phyloP scores from a whole-genome alignment of 2,329 filamentous ascomycete species.

The Domatiomyces catenatus region DNA sequence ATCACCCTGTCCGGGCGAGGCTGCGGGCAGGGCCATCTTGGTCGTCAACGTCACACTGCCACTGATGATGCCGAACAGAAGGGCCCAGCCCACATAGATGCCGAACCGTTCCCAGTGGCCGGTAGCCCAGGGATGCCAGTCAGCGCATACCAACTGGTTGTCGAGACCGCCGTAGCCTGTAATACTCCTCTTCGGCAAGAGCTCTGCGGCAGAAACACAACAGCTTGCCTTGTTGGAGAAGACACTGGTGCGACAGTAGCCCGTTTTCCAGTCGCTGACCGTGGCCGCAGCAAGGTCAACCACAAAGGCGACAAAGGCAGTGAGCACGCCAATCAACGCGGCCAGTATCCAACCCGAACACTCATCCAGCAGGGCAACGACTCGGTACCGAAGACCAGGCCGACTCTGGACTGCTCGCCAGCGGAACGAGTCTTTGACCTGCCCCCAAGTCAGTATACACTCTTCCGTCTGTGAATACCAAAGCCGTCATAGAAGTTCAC shows the following conservation, averaged over 20 bases:
- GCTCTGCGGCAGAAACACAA: slow-evolving; percentile 22
- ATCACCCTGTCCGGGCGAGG: slow-evolving; percentile 21
- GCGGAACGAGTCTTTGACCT: slow-evolving; percentile 44
- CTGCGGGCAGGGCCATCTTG: slow-evolving; percentile 33
- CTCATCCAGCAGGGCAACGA: slow-evolving; percentile 33
- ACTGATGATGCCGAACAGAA: slow-evolving; percentile 36
- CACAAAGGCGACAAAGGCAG: slow-evolving; percentile 39
- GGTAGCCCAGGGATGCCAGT: slow-evolving; percentile 31
- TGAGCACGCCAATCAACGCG: slow-evolving; percentile 38
- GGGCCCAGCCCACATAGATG: slow-evolving; percentile 35
- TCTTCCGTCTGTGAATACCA: not conserved
- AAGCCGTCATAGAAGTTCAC: slow-evolving; percentile 19
- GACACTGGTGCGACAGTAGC: slow-evolving; percentile 35
- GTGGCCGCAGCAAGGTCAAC: slow-evolving; percentile 42
- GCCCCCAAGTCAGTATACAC: not conserved
- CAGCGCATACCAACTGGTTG: slow-evolving; percentile 23
- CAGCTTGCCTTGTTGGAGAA: slow-evolving; percentile 37
- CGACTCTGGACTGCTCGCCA: slow-evolving; percentile 31
- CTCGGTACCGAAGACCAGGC: slow-evolving; percentile 27
- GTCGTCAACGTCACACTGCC: slow-evolving; percentile 36
- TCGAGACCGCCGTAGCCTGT: not conserved
- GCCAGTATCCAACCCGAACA: slow-evolving; percentile 42
- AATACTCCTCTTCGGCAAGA: not conserved
- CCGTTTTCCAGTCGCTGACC: slow-evolving; percentile 41
- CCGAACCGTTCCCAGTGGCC: slow-evolving; percentile 30